Conservation (phyloP, 2,329 filamentous ascomycete species). For the Ophiocordyceps camponoti-rufipedis region DNA sequence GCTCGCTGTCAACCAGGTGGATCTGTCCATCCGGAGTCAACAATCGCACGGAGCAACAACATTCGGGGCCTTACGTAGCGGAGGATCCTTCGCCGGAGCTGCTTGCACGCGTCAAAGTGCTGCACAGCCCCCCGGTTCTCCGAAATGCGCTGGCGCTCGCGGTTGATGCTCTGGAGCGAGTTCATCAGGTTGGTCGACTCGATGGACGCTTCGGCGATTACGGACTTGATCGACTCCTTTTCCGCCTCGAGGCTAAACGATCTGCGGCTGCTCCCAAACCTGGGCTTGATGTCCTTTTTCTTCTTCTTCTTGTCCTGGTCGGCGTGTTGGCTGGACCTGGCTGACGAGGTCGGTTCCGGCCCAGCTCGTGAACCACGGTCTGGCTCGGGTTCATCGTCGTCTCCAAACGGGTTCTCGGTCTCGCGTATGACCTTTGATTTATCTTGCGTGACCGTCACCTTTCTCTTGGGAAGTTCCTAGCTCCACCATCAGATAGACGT, state of each 20-base stretch:
- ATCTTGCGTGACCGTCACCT: slow-evolving; percentile 57
- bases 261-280: slow-evolving; percentile 32
- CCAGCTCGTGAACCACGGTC: slow-evolving; percentile 11
- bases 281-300: slow-evolving; percentile 33
- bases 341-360: slow-evolving; percentile 1
- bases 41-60: neutral
- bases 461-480: slow-evolving; percentile 44
- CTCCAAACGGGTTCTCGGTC: slow-evolving; percentile 54
- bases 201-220: slow-evolving; percentile 79
- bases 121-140: slow-evolving; percentile 59
- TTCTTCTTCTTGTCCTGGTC: slow-evolving; percentile 31
- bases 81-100: slow-evolving; percentile 64
- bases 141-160: slow-evolving; percentile 73
- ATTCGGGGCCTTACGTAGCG: slow-evolving; percentile 42
- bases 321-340: neutral
- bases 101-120: slow-evolving; percentile 75
- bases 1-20: slow-evolving; percentile 74
- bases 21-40: slow-evolving; percentile 32
- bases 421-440: slow-evolving; percentile 72
- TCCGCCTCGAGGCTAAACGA: slow-evolving; percentile 75
- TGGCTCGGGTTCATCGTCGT: slow-evolving; percentile 41
- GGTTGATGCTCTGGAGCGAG: slow-evolving; percentile 73
- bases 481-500: neutral
- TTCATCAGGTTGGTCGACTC: slow-evolving; percentile 85
- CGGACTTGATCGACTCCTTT: slow-evolving; percentile 68